Percentiles rank a stretch among this genome's conserved stretches.
Conservation (phyloP, 306 rosid species). For the Prunus kanzakura region DNA sequence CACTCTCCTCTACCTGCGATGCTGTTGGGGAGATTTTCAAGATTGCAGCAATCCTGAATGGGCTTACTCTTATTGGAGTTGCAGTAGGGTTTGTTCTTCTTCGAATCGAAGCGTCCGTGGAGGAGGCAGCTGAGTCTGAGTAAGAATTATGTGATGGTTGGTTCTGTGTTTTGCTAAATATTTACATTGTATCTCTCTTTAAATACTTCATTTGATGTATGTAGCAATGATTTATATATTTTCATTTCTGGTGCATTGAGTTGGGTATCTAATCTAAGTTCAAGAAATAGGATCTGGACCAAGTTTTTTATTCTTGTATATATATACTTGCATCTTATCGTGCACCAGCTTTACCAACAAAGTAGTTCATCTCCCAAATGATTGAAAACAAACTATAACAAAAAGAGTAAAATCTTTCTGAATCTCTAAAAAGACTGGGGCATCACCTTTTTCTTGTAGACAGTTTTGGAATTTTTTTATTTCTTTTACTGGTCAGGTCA, state of each 20-base stretch:
- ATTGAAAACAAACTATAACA: too few species aligned
- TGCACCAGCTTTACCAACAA: too few species aligned
- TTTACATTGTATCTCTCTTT: constrained; percentile 21
- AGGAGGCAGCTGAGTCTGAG: constrained; percentile 52
- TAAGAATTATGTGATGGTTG: neutral
- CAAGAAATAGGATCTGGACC: too few species aligned
- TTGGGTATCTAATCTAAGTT: neutral
- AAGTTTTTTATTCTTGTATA: too few species aligned
- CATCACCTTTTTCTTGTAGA: neutral
- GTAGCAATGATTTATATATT: constrained; percentile 13
- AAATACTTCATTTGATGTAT: constrained; percentile 37
- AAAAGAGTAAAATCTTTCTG: too few species aligned
- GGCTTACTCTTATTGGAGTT: constrained; percentile 67
- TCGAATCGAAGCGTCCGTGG: constrained; percentile 65
- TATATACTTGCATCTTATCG: too few species aligned
- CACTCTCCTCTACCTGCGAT: constrained; percentile 59
- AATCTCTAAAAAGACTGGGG: too few species aligned
- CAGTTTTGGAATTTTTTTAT: neutral
- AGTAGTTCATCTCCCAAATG: too few species aligned
- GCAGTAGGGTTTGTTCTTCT: constrained; percentile 91
- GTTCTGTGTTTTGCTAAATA: constrained; percentile 3
- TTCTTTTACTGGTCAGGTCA: neutral
- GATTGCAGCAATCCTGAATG: constrained; percentile 71
- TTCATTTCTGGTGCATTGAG: neutral
- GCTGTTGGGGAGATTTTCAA: constrained; percentile 78